These are phyloP conservation scores for Neurospora sp. DNA, from an alignment of 495 filamentous ascomycete genomes.

Conservation along the genomic window DNA sequence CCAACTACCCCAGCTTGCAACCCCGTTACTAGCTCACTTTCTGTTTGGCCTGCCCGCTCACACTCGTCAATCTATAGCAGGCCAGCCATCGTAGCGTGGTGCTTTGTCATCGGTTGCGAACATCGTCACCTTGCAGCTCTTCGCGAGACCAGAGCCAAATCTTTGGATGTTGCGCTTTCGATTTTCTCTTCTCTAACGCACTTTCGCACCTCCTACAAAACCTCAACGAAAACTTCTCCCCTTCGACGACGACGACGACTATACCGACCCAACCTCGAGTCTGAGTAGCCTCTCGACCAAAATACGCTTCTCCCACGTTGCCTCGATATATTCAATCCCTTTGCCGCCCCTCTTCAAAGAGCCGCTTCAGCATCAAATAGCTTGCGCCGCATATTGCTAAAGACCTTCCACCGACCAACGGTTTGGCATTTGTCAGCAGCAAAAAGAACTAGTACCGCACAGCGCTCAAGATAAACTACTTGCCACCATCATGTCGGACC, in stretches of 20 bases:
- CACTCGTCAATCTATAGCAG: background rate
- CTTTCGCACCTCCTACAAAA: background rate
- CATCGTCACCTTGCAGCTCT: background rate
- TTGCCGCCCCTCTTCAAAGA: background rate
- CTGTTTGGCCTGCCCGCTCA: background rate
- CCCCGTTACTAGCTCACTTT: conserved; percentile 1
- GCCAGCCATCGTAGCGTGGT: background rate
- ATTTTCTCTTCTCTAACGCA: background rate
- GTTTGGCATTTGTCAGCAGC: background rate
- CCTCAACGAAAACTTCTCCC: background rate
- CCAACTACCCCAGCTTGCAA: background rate
- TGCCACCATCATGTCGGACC: conserved; percentile 23
- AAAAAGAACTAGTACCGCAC: background rate
- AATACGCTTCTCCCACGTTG: background rate
- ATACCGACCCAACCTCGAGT: background rate
- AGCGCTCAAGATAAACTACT: background rate
- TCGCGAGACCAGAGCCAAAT: background rate
- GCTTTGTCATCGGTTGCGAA: background rate
- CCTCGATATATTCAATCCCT: background rate
- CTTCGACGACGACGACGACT: background rate
- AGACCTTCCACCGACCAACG: background rate
- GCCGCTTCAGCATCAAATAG: background rate
- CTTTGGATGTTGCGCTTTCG: background rate
- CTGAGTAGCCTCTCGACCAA: background rate
- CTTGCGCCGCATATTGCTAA: background rate